Evolutionary conservation across 2,329 filamentous ascomycete genomes (phyloP).

Genomic region (Fusarium nodosum): DNA sequence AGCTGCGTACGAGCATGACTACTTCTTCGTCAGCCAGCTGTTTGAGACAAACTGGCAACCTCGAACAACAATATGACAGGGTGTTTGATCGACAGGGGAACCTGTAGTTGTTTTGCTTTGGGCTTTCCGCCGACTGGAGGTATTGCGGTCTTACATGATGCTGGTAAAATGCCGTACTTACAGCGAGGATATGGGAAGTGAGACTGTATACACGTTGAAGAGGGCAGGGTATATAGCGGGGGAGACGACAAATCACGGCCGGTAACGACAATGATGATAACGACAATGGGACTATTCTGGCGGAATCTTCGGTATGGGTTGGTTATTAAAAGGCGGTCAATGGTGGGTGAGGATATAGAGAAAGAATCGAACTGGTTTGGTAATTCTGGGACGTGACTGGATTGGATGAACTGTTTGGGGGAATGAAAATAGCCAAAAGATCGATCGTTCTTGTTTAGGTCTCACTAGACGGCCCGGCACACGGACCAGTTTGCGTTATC

Average conservation of each 20-base stretch:
- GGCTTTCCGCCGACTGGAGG: background rate
- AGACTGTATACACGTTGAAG: conserved; percentile 25
- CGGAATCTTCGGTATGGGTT: conserved; percentile 16
- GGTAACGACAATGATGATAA: conserved; percentile 37
- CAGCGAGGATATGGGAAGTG: conserved; percentile 6
- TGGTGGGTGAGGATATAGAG: conserved; percentile 9
- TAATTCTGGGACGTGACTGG: conserved; percentile 10
- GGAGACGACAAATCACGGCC: conserved; percentile 17
- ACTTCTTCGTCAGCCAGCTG: conserved; percentile 71
- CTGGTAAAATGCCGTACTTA: conserved; percentile 10
- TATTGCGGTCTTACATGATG: background rate
- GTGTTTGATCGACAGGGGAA: background rate
- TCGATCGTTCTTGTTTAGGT: conserved; percentile 22
- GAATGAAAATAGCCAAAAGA: conserved; percentile 31
- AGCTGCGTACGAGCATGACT: conserved; percentile 66
- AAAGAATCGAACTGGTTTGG: conserved; percentile 11
- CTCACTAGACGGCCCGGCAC: conserved; percentile 12
- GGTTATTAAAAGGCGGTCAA: conserved; percentile 31
- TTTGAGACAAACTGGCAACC: conserved; percentile 68
- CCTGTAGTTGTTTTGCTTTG: background rate
- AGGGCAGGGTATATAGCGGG: conserved; percentile 2
- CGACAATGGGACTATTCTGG: conserved; percentile 18
- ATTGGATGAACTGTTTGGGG: background rate
- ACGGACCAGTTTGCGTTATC: conserved; percentile 12
- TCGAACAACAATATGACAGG: conserved; percentile 47